Evolutionary conservation across 352 stramenopile genomes (phyloP).

Genomic region (Phytophthora parvispora): DNA sequence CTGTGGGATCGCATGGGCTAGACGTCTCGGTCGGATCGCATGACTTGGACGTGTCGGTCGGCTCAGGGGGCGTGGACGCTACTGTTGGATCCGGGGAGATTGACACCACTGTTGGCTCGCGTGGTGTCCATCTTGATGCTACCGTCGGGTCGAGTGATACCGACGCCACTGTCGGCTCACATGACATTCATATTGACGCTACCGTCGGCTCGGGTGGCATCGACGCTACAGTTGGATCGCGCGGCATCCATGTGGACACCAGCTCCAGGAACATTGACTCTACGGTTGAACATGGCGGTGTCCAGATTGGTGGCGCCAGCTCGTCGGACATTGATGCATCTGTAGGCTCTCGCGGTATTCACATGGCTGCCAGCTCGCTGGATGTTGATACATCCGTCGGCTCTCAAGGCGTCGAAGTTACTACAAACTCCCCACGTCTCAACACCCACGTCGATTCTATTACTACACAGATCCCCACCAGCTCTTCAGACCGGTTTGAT

Average conservation of each 20-base stretch:
- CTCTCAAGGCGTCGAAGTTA: constrained; percentile 10
- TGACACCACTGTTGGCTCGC: constrained; percentile 12
- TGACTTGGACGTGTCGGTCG: background rate
- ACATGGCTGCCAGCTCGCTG: constrained; percentile 14
- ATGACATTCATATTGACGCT: constrained; percentile 1
- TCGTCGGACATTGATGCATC: constrained; percentile 17
- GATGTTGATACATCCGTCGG: constrained; percentile 17
- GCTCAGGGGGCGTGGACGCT: background rate
- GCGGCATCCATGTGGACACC: constrained; percentile 8
- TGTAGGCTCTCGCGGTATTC: constrained; percentile 5
- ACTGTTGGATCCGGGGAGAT: constrained; percentile 16
- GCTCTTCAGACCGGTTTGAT: constrained; percentile 7
- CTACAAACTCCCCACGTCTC: constrained; percentile 1
- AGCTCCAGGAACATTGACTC: constrained; percentile 15
- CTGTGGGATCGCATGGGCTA: constrained; percentile 1
- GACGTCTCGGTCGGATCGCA: constrained; percentile 5
- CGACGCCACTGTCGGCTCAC: constrained; percentile 15
- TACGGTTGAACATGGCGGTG: constrained; percentile 11
- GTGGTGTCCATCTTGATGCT: constrained; percentile 7
- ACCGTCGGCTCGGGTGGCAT: constrained; percentile 13
- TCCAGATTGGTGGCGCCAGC: constrained; percentile 3
- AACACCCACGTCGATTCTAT: background rate
- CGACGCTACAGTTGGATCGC: constrained; percentile 6
- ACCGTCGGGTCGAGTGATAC: constrained; percentile 13
- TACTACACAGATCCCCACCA: background rate